Evolutionary conservation across 768 basidiomycete species (phyloP).

Genomic region (Boletus rex-veris): DNA sequence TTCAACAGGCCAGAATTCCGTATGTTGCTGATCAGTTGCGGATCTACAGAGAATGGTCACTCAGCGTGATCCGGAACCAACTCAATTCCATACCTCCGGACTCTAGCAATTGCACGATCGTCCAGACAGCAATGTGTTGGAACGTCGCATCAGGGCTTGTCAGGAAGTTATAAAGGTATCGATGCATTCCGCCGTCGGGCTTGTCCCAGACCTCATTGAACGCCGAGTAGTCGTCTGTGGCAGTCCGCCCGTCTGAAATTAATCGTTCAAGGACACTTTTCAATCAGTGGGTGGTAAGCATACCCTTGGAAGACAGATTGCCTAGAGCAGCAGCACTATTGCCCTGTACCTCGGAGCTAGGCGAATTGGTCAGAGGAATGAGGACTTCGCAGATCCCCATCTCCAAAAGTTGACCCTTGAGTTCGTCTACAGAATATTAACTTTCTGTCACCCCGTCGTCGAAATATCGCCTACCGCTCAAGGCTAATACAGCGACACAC

Average conservation of each 20-base stretch:
- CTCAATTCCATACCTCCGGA: slow-evolving; percentile 64
- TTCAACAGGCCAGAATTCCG: slow-evolving; percentile 77
- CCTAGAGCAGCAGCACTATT: slow-evolving; percentile 98
- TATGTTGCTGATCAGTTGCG: slow-evolving; percentile 86
- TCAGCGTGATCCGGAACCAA: not conserved
- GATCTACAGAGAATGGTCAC: slow-evolving; percentile 48
- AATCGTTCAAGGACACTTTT: not conserved
- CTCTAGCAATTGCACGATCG: slow-evolving; percentile 94
- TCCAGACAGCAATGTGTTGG: slow-evolving; percentile 99
- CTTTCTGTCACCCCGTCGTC: not conserved
- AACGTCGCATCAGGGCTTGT: slow-evolving; percentile 93
- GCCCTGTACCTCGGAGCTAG: slow-evolving; percentile 96
- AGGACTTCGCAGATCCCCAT: slow-evolving; percentile 98
- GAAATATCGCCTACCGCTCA: slow-evolving; percentile 67
- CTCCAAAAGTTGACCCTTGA: slow-evolving; percentile 94
- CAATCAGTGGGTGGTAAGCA: slow-evolving; percentile 7
- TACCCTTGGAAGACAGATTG: slow-evolving; percentile 95
- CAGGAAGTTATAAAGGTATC: slow-evolving; percentile 91
- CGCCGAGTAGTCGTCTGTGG: slow-evolving; percentile 87
- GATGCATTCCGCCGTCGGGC: slow-evolving; percentile 96
- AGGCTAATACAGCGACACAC: slow-evolving; percentile 91
- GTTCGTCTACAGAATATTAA: slow-evolving; percentile 64
- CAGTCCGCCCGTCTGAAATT: slow-evolving; percentile 64
- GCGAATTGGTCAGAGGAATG: slow-evolving; percentile 94
- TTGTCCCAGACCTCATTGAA: slow-evolving; percentile 99